These are phyloP conservation scores for Flaveria robusta DNA, from an alignment of 129 eudicot species.

Conservation along the genomic window DNA sequence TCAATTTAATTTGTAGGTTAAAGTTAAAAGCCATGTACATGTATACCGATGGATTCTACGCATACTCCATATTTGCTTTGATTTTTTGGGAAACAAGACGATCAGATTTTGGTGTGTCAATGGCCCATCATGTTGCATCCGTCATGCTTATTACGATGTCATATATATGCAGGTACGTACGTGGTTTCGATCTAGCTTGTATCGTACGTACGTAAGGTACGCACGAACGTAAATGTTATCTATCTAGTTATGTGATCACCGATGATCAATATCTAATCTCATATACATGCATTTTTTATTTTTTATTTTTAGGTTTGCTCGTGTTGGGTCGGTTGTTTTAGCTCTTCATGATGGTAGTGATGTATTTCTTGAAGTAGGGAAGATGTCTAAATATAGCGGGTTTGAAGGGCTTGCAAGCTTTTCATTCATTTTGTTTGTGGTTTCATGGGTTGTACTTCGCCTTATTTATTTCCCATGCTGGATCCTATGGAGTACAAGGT, in stretches of 20 bases:
- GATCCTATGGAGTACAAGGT: slow-evolving; percentile 95
- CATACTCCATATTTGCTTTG: slow-evolving; percentile 82
- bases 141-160: slow-evolving; percentile 63
- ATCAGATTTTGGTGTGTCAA: slow-evolving; percentile 87
- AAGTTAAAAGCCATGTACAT: slow-evolving; percentile 77
- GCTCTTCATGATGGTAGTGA: slow-evolving; percentile 95
- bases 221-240: no score
- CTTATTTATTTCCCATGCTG: slow-evolving; percentile 78
- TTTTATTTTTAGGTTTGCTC: slow-evolving; percentile 59
- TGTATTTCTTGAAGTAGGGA: slow-evolving; percentile 88
- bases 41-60: slow-evolving; percentile 78
- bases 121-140: slow-evolving; percentile 86
- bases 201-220: no score
- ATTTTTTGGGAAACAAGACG: slow-evolving; percentile 96
- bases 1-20: slow-evolving; percentile 39
- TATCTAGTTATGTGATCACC: no score
- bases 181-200: background rate
- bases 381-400: slow-evolving; percentile 88
- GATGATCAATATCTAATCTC: background rate
- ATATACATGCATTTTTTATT: background rate
- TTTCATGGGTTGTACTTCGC: slow-evolving; percentile 79
- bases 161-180: slow-evolving; percentile 61
- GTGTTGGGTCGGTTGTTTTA: slow-evolving; percentile 81
- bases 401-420: slow-evolving; percentile 70
- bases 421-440: slow-evolving; percentile 70